These are phyloP conservation scores for Thinopyrum elongatum DNA, from an alignment of 176 grass and related monocot genomes.

Conservation along the genomic window DNA sequence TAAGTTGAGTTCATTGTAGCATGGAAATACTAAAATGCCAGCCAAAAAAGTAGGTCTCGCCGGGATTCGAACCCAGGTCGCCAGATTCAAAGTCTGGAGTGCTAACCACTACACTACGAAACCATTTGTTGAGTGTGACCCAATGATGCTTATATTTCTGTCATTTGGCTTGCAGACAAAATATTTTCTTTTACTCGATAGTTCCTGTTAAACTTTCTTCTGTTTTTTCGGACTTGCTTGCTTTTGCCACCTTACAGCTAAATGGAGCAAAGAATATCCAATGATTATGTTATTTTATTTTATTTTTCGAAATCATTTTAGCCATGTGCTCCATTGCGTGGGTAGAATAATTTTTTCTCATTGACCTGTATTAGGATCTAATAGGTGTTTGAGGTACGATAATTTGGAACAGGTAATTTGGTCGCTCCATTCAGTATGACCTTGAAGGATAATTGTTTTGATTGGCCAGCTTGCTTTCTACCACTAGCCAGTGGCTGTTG, in stretches of 20 bases:
- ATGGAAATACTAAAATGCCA: background rate
- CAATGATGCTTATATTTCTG: background rate
- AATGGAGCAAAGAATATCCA: too few species aligned
- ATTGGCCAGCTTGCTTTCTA: background rate
- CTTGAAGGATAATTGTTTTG: background rate
- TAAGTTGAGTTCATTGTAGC: background rate
- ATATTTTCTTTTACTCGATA: too few species aligned
- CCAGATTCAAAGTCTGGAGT: conserved; percentile 99
- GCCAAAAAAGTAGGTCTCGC: background rate
- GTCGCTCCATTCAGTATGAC: background rate
- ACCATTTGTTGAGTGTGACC: background rate
- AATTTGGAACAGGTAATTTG: background rate
- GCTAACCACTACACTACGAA: conserved; percentile 95
- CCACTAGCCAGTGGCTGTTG: background rate
- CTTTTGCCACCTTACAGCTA: too few species aligned
- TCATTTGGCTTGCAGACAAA: background rate
- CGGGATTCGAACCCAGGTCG: conserved; percentile 99
- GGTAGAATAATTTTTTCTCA: too few species aligned
- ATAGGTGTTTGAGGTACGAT: background rate
- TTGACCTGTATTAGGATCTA: background rate
- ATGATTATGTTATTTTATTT: too few species aligned
- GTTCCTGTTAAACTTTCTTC: too few species aligned
- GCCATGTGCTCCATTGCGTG: too few species aligned
- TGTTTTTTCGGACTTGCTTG: conserved; percentile 41
- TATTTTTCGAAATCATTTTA: conserved; percentile 17